Evolutionary conservation across 768 basidiomycete genomes (phyloP).

Genomic region (Psilocybe sp.): DNA sequence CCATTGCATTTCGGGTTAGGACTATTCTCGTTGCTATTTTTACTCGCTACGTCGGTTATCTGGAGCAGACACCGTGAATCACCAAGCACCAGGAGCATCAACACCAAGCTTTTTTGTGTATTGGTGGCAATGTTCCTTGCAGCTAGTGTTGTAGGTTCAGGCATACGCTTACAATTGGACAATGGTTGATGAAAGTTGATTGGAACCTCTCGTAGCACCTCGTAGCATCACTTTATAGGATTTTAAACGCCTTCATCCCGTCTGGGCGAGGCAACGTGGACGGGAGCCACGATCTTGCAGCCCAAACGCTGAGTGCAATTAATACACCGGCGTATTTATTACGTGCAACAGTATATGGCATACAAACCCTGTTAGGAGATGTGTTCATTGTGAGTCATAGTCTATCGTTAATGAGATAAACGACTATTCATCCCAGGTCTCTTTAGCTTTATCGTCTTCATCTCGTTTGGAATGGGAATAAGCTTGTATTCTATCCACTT

Average conservation of each 20-base stretch:
- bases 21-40: neutral
- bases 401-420: too few species aligned
- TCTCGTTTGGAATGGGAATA: too few species aligned
- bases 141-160: neutral
- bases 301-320: neutral
- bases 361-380: too few species aligned
- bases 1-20: too few species aligned
- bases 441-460: too few species aligned
- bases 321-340: neutral
- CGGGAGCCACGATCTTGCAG: neutral
- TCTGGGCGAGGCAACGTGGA: too few species aligned
- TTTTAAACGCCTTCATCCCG: neutral
- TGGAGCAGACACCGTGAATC: neutral
- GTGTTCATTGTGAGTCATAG: too few species aligned
- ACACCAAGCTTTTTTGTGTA: neutral
- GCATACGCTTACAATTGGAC: neutral
- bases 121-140: neutral
- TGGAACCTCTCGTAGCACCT: neutral
- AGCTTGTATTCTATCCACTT: too few species aligned
- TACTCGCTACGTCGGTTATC: neutral
- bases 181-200: too few species aligned
- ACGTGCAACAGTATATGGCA: neutral
- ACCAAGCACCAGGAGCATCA: neutral
- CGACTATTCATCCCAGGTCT: too few species aligned
- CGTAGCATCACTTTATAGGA: neutral